These are phyloP conservation scores for Vicia villosa DNA, from an alignment of 306 rosid genomes.

Conservation along the genomic window DNA sequence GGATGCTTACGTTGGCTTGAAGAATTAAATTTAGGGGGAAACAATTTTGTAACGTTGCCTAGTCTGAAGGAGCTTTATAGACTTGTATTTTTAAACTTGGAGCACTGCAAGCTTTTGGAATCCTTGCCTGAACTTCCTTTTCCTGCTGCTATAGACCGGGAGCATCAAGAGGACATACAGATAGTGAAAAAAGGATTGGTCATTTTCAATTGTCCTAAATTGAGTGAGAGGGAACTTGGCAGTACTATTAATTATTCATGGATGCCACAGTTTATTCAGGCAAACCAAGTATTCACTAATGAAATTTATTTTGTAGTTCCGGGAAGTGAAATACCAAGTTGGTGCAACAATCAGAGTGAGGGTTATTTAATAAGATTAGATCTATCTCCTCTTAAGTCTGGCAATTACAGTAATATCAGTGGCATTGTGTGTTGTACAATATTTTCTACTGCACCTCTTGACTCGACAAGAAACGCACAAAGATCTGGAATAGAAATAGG, in stretches of 20 bases:
- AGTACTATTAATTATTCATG: not conserved
- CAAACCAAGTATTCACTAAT: not conserved
- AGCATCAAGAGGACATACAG: not conserved
- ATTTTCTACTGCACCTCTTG: not conserved
- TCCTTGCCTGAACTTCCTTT: not conserved
- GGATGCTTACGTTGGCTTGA: not conserved
- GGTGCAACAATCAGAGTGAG: not conserved
- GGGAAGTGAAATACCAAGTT: constrained; percentile 16
- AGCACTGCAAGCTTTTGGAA: not conserved
- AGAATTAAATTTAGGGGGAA: not conserved
- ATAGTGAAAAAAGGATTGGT: not conserved
- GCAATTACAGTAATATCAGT: not conserved
- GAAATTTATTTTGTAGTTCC: not conserved
- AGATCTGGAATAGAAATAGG: not conserved
- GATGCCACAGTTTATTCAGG: not conserved
- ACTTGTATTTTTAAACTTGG: not conserved
- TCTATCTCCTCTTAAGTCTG: not conserved
- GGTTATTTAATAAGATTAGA: not conserved
- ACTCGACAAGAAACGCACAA: not conserved
- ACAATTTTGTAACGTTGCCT: not conserved
- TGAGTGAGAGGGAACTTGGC: not conserved
- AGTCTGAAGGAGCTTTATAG: not conserved
- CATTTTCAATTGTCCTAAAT: constrained; percentile 4
- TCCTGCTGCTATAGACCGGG: not conserved
- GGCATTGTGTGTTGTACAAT: not conserved